phyloP scores from a whole-genome alignment of 1,284 basidiomycete species.

The Heterobasidion parviporum region DNA sequence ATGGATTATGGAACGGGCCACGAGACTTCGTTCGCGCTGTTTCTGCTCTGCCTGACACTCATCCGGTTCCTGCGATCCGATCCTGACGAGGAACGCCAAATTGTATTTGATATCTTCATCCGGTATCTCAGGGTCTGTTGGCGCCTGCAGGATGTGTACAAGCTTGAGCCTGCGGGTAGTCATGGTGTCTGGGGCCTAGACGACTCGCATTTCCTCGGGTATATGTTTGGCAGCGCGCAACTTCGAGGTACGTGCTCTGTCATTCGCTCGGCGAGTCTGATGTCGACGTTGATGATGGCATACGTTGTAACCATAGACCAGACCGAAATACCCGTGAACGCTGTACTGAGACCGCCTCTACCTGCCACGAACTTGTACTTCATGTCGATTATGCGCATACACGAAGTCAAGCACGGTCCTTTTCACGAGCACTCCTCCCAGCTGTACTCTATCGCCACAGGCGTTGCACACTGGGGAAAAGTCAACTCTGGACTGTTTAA shows the following conservation, averaged over 20 bases:
- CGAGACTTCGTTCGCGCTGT: slow-evolving; percentile 83
- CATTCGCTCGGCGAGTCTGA: background rate
- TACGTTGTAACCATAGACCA: slow-evolving; percentile 35
- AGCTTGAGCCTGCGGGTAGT: slow-evolving; percentile 91
- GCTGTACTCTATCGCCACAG: slow-evolving; percentile 77
- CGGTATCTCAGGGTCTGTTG: slow-evolving; percentile 82
- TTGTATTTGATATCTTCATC: slow-evolving; percentile 61
- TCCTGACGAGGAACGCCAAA: slow-evolving; percentile 46
- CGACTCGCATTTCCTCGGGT: slow-evolving; percentile 88
- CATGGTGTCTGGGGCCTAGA: slow-evolving; percentile 99
- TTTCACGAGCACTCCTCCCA: slow-evolving; percentile 93
- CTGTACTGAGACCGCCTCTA: slow-evolving; percentile 44
- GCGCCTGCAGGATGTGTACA: slow-evolving; percentile 84
- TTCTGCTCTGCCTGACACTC: slow-evolving; percentile 62
- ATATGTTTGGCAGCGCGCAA: slow-evolving; percentile 90
- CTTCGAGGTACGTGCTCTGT: slow-evolving; percentile 50
- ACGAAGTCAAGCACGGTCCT: slow-evolving; percentile 76
- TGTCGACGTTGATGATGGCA: background rate
- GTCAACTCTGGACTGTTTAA: slow-evolving; percentile 87
- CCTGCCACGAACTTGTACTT: slow-evolving; percentile 71
- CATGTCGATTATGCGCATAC: slow-evolving; percentile 73
- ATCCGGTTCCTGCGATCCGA: slow-evolving; percentile 51
- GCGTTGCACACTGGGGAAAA: slow-evolving; percentile 84
- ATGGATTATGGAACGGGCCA: slow-evolving; percentile 98
- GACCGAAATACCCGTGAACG: slow-evolving; percentile 47